These are phyloP conservation scores for Aspergillus unguis DNA, from an alignment of 2,329 filamentous ascomycete genomes.

Conservation along the genomic window DNA sequence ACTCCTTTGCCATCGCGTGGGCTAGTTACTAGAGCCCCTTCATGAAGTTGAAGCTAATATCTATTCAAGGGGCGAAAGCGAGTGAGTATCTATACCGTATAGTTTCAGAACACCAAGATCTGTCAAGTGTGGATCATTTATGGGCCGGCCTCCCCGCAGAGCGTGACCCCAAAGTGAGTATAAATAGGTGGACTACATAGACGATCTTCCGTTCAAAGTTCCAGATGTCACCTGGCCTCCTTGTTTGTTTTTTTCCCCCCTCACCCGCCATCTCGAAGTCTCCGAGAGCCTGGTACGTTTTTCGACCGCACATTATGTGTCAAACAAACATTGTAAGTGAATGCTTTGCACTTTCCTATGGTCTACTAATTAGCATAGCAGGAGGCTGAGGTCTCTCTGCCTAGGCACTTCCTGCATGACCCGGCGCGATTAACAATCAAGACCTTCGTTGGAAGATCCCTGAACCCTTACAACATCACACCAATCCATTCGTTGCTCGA, in stretches of 20 bases:
- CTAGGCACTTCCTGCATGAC: neutral
- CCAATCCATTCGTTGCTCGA: neutral
- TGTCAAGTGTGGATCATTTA: neutral
- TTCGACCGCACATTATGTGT: neutral
- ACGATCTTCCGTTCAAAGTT: neutral
- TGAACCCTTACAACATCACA: neutral
- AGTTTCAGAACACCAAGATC: neutral
- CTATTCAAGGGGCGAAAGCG: neutral
- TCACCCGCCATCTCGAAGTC: neutral
- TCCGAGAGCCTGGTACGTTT: neutral
- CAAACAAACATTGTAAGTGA: neutral
- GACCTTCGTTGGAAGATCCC: neutral
- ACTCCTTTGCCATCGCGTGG: neutral
- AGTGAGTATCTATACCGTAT: slow-evolving; percentile 1
- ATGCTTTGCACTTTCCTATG: neutral
- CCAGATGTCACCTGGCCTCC: too few relatives aligned
- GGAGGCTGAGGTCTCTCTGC: neutral
- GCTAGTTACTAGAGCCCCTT: neutral
- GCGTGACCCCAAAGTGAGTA: neutral
- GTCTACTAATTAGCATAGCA: neutral
- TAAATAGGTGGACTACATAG: neutral
- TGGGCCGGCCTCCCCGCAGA: too few relatives aligned
- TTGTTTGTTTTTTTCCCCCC: too few relatives aligned
- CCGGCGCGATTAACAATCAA: slow-evolving; percentile 1
- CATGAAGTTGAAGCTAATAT: neutral